These are phyloP conservation scores for Chaetomium sp. DNA, from an alignment of 2,329 filamentous ascomycete genomes.

Conservation along the genomic window DNA sequence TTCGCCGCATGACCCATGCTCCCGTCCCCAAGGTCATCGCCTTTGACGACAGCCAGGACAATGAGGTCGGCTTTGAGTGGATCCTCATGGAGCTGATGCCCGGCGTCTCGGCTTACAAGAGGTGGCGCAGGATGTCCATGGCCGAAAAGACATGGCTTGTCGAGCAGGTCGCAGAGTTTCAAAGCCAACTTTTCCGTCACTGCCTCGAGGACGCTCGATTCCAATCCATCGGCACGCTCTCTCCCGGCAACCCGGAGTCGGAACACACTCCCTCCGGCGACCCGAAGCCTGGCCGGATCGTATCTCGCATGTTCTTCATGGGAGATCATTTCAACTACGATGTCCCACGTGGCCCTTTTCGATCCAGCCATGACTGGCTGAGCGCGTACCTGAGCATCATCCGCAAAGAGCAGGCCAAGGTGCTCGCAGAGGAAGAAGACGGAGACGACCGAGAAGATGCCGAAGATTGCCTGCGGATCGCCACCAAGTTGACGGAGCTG, in stretches of 20 bases:
- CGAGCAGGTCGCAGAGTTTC: conserved; percentile 39
- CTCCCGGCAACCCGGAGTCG: neutral
- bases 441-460: conserved; percentile 4
- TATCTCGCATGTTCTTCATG: conserved; percentile 41
- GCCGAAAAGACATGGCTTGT: conserved; percentile 39
- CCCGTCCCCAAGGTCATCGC: conserved; percentile 41
- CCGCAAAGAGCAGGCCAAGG: neutral
- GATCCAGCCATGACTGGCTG: conserved; percentile 10
- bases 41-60: conserved; percentile 38
- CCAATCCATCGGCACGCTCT: conserved; percentile 35
- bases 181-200: conserved; percentile 34
- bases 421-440: neutral
- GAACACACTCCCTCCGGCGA: neutral
- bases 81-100: conserved; percentile 41
- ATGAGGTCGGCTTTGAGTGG: conserved; percentile 45
- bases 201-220: conserved; percentile 27
- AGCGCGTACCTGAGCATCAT: neutral
- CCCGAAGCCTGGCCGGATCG: conserved; percentile 34
- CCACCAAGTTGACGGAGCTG: conserved; percentile 22
- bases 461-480: neutral
- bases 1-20: conserved; percentile 37
- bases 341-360: conserved; percentile 42
- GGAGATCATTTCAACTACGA: conserved; percentile 39
- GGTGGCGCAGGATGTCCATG: conserved; percentile 39
- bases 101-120: conserved; percentile 32